phyloP scores from a whole-genome alignment of 2,329 filamentous ascomycete species.

The Botrytis galanthina region DNA sequence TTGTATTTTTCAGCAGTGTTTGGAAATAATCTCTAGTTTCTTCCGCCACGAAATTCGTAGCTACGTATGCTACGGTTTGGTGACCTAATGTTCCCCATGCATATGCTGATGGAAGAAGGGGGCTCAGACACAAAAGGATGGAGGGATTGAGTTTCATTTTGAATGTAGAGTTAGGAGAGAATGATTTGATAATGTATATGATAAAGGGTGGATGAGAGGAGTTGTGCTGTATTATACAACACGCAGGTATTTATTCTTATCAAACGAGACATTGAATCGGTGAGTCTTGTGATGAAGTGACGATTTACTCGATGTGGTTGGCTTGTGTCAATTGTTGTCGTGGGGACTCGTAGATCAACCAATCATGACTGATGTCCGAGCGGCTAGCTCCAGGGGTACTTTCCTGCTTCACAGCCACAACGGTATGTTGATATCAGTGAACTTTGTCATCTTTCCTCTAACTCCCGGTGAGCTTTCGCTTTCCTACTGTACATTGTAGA shows the following conservation, averaged over 20 bases:
- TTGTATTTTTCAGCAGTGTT: constrained; percentile 53
- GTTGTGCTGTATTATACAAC: not conserved
- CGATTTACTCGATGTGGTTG: not conserved
- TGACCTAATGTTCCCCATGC: constrained; percentile 53
- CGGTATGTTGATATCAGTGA: not conserved
- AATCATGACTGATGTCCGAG: not conserved
- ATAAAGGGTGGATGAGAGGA: not conserved
- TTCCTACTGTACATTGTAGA: not conserved
- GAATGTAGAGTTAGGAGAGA: too few relatives aligned
- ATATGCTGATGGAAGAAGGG: constrained; percentile 18
- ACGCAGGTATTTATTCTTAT: not conserved
- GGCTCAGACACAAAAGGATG: constrained; percentile 2
- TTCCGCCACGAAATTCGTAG: constrained; percentile 57
- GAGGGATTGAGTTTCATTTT: not conserved
- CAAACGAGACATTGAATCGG: not conserved
- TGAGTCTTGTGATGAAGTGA: constrained; percentile 1
- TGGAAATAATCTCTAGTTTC: constrained; percentile 58
- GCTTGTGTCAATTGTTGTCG: not conserved
- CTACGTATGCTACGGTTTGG: constrained; percentile 63
- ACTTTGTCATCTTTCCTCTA: not conserved
- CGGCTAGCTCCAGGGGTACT: not conserved
- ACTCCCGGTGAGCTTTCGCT: not conserved
- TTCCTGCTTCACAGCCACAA: not conserved
- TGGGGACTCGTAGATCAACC: not conserved
- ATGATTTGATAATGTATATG: not conserved